Base-by-base conservation (phyloP, 768 basidiomycete species). In the Psilocybe sp. region DNA sequence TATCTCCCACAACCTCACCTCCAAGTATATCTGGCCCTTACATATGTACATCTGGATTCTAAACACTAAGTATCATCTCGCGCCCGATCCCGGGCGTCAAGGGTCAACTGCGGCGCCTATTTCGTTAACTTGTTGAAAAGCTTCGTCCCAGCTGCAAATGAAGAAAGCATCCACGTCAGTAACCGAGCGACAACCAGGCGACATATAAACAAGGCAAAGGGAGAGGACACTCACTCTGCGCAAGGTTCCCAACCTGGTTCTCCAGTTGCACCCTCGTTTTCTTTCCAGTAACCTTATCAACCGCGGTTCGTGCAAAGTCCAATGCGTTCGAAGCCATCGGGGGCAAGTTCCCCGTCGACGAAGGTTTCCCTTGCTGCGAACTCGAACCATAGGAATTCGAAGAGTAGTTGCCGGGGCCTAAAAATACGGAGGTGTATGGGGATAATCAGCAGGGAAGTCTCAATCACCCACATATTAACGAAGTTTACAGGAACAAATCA, bases 221-320 rank as follows among this genome's bases (percentile, higher is more conserved):
- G 49, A 50, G 31, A 45, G 43, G 40, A 23, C 43, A 77, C 82
- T 60, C 57, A 85, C 83, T 73, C 40, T 80, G 74, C 19, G 80
- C 72, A 39, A 84, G 55, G 51, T 54, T 68, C 50, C 69, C 74
- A 12, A 82, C 67, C 45, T 59, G 65, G 39, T 66, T 71, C 54
- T 82, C 80, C 37, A 85, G 51, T 56, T 79, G 80, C 32, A 65
- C 62, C 36, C 77, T 65, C 38, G 74, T 75, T 47, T 74, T 75
- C 55, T 69, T 71, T 3, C 84, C 82, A 14, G 80, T 79, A 28
- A 84, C 64, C 50, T 72, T 78, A 60, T 83, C 82, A 15, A 86
- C 71, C n/a, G 75, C 71, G 52, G 63, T 72, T 56, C 74, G 56
- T 37, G 81, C 82, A 55, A 67, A 67, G 23, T 66, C 73, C 31